Evolutionary conservation across 148 eudicot genomes (phyloP), one percentile per base, ranked within the genome.

Genomic region (Chenopodium album): DNA sequence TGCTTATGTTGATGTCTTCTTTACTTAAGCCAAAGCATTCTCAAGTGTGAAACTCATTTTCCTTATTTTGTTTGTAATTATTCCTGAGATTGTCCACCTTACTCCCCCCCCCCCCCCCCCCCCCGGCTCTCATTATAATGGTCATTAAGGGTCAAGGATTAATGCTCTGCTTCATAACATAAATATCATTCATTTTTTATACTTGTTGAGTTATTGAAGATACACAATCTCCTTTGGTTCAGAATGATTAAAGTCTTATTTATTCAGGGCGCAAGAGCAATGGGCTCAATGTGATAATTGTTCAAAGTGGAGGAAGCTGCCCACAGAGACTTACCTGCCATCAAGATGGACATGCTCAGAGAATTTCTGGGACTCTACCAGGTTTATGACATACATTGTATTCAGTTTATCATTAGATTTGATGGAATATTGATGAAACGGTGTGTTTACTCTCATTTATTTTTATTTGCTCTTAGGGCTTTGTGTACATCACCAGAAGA

Each of bases 201-300:
- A 7, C n/a, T 46, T 23, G 44, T 79, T 2, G 10, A 41, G 23
- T 46, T 17, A 65, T 79, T 2, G 17, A 41, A 32, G 28, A 78
- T 17, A 59, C 60, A 66, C 48, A 29, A 75, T 69, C 28, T 48
- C 50, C 12, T n/a, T 41, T 41, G 59, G 37, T 69, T 34, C 68
- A 68, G 26, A 19, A 67, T 70, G 54, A 76, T 71, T 47, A 14
- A n/a, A 60, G 8, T 64, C 48, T 63, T 52, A 31, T 82, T 68
- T 31, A 66, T 88, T 19, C 88, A 93, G 98, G 87, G 91, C 86
- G 80, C 92, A 91, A 77, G 94, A 91, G 47, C 99, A 96, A 84
- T 90, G 97, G 97, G 94, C 90, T 80, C 98, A 91, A 84, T 96
- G 99, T 85, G 97, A 94, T 88, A 86, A 81, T 83, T 96, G 99